Evolutionary conservation across 2,329 filamentous ascomycete species (phyloP).

Genomic region (Aureobasidium pullulans): DNA sequence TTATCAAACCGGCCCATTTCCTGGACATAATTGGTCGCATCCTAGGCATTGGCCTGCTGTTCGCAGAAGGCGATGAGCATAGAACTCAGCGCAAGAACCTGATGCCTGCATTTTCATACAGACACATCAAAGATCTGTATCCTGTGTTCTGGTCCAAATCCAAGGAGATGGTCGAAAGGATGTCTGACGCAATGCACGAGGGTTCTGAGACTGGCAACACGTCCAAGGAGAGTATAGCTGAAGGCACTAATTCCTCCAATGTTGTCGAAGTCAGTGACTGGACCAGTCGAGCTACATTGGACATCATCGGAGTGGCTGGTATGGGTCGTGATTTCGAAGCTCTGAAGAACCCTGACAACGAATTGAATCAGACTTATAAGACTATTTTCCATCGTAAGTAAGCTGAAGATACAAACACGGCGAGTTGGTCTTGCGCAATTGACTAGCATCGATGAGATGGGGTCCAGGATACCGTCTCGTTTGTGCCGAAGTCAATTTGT

Average conservation of each 20-base stretch:
- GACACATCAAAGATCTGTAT: slow-evolving; percentile 45
- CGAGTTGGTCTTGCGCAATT: too few relatives aligned
- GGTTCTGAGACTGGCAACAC: not conserved
- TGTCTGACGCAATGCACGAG: slow-evolving; percentile 27
- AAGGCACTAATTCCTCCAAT: slow-evolving; percentile 25
- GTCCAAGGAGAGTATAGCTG: not conserved
- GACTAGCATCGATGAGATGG: too few relatives aligned
- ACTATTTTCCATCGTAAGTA: slow-evolving; percentile 37
- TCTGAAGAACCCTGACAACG: slow-evolving; percentile 43
- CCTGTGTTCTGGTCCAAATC: slow-evolving; percentile 44
- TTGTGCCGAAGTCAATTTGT: too few relatives aligned
- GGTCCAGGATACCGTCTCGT: too few relatives aligned
- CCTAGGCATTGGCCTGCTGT: slow-evolving; percentile 63
- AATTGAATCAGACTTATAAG: slow-evolving; percentile 46
- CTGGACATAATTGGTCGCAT: slow-evolving; percentile 52
- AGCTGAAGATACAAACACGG: too few relatives aligned
- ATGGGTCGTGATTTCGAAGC: slow-evolving; percentile 51
- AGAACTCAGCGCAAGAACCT: slow-evolving; percentile 50
- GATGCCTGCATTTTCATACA: slow-evolving; percentile 44
- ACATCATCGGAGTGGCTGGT: slow-evolving; percentile 52
- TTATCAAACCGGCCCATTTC: slow-evolving; percentile 40
- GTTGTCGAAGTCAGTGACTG: slow-evolving; percentile 39
- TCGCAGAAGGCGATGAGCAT: slow-evolving; percentile 89
- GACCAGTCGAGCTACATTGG: slow-evolving; percentile 47
- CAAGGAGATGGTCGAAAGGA: slow-evolving; percentile 31